Evolutionary conservation across 148 eudicot species (phyloP).

Genomic region (Oxyria digyna): DNA sequence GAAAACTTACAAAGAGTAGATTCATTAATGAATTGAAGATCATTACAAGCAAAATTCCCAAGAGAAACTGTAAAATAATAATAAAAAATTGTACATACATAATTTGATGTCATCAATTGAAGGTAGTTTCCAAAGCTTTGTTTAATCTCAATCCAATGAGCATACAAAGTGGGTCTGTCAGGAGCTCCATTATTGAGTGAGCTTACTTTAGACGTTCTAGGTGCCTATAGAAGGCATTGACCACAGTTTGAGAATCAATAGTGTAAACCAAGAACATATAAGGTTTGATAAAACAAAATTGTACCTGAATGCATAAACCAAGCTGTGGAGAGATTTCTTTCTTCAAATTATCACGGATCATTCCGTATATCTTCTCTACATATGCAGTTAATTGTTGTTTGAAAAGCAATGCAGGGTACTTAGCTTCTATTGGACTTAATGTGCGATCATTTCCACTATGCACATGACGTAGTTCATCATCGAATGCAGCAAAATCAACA

Average conservation of each 20-base stretch:
- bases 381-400: conserved; percentile 87
- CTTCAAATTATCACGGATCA: conserved; percentile 83
- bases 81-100: conserved; percentile 25
- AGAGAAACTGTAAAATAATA: neutral
- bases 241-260: neutral
- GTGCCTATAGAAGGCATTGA: neutral
- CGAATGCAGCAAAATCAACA: conserved; percentile 43
- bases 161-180: conserved; percentile 40
- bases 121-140: conserved; percentile 51
- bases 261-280: no score
- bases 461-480: conserved; percentile 18
- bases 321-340: conserved; percentile 80
- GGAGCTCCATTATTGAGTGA: conserved; percentile 34
- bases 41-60: no score
- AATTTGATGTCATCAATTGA: conserved; percentile 20
- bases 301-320: conserved; percentile 85
- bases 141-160: conserved; percentile 85
- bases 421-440: conserved; percentile 68
- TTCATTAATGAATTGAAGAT: no score
- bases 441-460: conserved; percentile 31
- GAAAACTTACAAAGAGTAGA: no score
- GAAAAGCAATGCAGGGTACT: conserved; percentile 80
- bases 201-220: neutral
- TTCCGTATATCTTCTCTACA: conserved; percentile 87
- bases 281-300: neutral